Percentiles rank a stretch among this genome's conserved stretches.
phyloP scores from a whole-genome alignment of 768 basidiomycete species.

The Cystobasidium tubakii region DNA sequence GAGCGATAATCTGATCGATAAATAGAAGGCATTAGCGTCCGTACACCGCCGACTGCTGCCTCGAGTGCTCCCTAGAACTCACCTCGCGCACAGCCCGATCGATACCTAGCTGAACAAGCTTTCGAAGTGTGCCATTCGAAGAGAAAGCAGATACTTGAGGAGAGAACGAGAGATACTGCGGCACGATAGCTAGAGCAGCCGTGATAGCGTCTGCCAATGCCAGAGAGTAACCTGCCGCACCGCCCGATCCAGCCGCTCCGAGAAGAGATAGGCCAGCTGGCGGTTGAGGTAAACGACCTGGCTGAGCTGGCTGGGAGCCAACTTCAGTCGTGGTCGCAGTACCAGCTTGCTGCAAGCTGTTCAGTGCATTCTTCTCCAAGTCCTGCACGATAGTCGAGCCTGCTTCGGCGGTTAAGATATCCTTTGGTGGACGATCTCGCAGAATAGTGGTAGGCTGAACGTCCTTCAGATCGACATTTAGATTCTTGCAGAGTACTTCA shows the following conservation, averaged over 20 bases:
- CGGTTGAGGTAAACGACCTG: conserved; percentile 23
- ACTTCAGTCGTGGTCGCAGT: conserved; percentile 51
- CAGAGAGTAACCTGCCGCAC: conserved; percentile 46
- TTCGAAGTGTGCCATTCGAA: conserved; percentile 76
- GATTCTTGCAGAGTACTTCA: conserved; percentile 85
- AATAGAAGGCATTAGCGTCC: conserved; percentile 3
- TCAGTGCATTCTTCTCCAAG: conserved; percentile 24
- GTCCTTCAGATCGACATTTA: conserved; percentile 76
- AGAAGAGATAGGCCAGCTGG: conserved; percentile 26
- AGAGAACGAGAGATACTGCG: conserved; percentile 69
- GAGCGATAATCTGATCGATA: conserved; percentile 72
- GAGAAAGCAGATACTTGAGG: conserved; percentile 68
- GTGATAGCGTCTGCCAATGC: conserved; percentile 43
- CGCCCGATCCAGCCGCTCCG: conserved; percentile 23
- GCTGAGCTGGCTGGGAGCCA: conserved; percentile 51
- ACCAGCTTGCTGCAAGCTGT: conserved; percentile 1
- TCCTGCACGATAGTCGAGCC: conserved; percentile 26
- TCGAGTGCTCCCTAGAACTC: conserved; percentile 41
- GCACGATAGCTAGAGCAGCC: conserved; percentile 64
- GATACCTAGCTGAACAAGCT: conserved; percentile 80
- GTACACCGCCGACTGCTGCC: neutral
- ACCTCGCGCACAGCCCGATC: conserved; percentile 94
- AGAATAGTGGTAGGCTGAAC: conserved; percentile 78
- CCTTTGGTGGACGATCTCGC: conserved; percentile 65
- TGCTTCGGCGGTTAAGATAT: conserved; percentile 20